Conservation (phyloP, 306 rosid species). For the Bauhinia variegata region DNA sequence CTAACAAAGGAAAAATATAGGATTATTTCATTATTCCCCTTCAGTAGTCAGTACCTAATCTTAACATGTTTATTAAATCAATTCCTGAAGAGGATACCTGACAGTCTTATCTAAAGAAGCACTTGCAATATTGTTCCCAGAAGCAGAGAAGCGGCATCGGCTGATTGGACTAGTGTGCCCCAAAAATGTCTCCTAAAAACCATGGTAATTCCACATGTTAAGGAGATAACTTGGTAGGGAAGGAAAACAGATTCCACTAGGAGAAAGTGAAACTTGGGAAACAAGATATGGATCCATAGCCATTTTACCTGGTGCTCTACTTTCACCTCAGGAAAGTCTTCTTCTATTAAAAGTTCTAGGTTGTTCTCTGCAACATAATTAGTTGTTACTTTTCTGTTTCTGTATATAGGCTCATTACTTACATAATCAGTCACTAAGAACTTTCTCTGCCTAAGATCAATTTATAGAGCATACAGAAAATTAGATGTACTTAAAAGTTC, state of each 20-base stretch:
- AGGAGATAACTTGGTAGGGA: neutral
- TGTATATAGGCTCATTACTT: constrained; percentile 26
- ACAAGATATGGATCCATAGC: neutral
- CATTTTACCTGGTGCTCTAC: constrained; percentile 83
- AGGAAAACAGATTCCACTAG: neutral
- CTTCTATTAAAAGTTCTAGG: constrained; percentile 57
- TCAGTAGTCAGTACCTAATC: constrained; percentile 4
- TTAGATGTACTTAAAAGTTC: constrained; percentile 2
- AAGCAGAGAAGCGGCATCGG: constrained; percentile 90
- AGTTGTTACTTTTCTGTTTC: constrained; percentile 17
- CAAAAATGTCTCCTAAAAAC: constrained; percentile 88
- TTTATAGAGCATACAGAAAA: constrained; percentile 24
- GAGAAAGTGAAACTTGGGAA: neutral
- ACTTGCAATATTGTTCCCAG: constrained; percentile 95
- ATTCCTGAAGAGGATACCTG: constrained; percentile 59
- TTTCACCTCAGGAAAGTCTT: constrained; percentile 85
- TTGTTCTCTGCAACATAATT: constrained; percentile 61
- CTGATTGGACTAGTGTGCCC: constrained; percentile 95
- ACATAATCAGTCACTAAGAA: constrained; percentile 18
- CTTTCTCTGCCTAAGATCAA: constrained; percentile 10
- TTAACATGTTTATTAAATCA: constrained; percentile 4
- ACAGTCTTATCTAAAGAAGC: constrained; percentile 96
- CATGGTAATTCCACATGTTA: constrained; percentile 26
- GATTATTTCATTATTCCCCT: constrained; percentile 16
- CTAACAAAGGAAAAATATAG: constrained; percentile 19